Conservation (phyloP, 768 basidiomycete genomes). For the Naganishia randhawae region DNA sequence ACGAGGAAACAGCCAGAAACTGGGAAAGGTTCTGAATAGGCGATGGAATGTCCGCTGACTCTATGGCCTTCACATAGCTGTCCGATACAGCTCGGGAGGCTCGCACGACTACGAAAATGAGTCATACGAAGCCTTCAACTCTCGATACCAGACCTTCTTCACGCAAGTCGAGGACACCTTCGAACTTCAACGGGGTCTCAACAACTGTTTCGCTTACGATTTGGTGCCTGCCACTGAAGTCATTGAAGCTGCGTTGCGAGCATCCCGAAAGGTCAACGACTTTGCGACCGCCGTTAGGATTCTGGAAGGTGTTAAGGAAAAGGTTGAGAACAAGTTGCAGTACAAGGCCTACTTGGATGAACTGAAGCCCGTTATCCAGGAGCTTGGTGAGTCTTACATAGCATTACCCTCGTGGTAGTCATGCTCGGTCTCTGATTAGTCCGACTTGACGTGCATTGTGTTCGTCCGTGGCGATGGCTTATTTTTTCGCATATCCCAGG, state of each 20-base stretch:
- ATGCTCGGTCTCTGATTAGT: no score
- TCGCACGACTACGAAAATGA: constrained; percentile 73
- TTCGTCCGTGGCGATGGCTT: constrained; percentile 7
- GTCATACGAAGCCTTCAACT: constrained; percentile 88
- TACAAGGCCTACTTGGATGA: constrained; percentile 91
- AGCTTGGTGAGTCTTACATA: constrained; percentile 67
- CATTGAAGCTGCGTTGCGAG: constrained; percentile 46
- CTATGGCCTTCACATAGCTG: constrained; percentile 22
- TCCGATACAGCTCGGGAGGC: constrained; percentile 42
- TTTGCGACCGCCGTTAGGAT: constrained; percentile 94
- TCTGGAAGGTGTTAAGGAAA: constrained; percentile 92
- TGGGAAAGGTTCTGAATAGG: neutral
- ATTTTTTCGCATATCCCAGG: constrained; percentile 51
- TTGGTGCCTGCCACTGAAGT: constrained; percentile 51
- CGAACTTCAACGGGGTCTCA: constrained; percentile 96
- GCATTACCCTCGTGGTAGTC: neutral
- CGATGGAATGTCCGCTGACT: neutral
- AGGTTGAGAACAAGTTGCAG: constrained; percentile 95
- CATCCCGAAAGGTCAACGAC: constrained; percentile 77
- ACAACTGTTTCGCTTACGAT: constrained; percentile 99
- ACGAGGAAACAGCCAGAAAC: neutral
- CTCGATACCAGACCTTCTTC: constrained; percentile 92
- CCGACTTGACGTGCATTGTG: constrained; percentile 4
- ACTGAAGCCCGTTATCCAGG: constrained; percentile 78
- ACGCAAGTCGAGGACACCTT: constrained; percentile 88